Evolutionary conservation across 179 eudicot species (phyloP), one percentile per base, ranked within the genome.

Genomic region (Nepenthes alata): DNA sequence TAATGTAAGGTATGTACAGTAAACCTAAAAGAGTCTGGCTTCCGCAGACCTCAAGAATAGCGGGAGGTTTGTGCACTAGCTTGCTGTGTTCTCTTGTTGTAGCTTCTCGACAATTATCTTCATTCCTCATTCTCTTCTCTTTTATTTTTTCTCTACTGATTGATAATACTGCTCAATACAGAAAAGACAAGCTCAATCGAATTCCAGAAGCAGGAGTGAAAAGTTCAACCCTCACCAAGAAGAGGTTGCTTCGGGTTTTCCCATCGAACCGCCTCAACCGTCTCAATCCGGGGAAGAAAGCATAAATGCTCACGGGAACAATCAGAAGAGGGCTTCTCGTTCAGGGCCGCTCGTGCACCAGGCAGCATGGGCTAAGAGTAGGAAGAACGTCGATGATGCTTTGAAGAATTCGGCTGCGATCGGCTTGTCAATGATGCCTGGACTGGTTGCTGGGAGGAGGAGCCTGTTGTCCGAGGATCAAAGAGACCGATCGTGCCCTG

Each of bases 241-340:
- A 80, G 98, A 93, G 50, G 80, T 73, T 58, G 99, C 96, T 60
- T 87, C 99, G 35, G 99, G 97, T 54, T 87, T 90, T 69, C 97
- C 91, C 12, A 79, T 94, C 3, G 97, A 94, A 68, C 97, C 95
- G 34, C 95, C 94, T 39, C 78, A 91, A 66, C 73, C 75, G 57
- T 86, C 96, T 69, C 94, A 83, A 61, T 76, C 72, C 58, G 60
- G 63, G 14, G 91, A 83, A 72, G 84, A 79, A 70, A 57, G 73
- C 66, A 74, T 63, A 47, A 80, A 78, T 63, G 59, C 72, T 58
- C 80, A 74, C 53, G 79, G 68, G 8, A 65, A 72, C 70, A 69
- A 69, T 61, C 81, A 71, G 65, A 90, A 82, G 64, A 74, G 95
- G 67, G 88, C 87, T 61, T 93, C 98, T 51, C 97, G 90, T 81